Evolutionary conservation across 176 grass and related monocot species (phyloP), one percentile per base, ranked within the genome.

Genomic region (Leersia perrieri): DNA sequence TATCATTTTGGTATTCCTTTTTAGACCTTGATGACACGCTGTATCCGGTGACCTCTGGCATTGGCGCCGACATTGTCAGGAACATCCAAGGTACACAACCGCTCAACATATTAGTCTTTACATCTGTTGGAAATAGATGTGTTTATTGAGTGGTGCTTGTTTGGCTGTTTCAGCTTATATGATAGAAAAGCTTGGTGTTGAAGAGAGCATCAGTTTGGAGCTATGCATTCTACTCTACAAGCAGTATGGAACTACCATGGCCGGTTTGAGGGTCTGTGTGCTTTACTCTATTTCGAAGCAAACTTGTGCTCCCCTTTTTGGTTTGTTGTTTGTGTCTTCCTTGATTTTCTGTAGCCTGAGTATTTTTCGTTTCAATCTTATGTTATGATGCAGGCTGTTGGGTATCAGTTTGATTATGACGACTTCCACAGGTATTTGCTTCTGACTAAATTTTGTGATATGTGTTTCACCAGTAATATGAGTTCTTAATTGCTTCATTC

Each of bases 181-280:
- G 92, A 75, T 98, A 10, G 86, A 95, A 67, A 90, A 91, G 29
- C 88, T 98, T 9, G 88, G 90, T 26, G 77, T 98, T 30, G 86
- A 95, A 10, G 74, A 93, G 61, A 70, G 66, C 78, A 72, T 93
- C 62, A 89, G 93, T 39, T 44, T 55, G 55, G 90, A 92, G 8
- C 60, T 97, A 12, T 97, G 90, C 67, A 67, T 77, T 81, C 74
- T 97, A 9, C 92, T 94, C 40, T 97, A 97, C 92, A 94, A 97
- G 88, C 82, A 97, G 63, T 97, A 97, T 27, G 95, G 92, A 44
- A 97, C 95, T 12, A 94, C 95, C 77, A 94, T 97, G 95, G 92
- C 92, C 10, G 94, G 95, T 12, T 38, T 97, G 66, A 80, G 83
- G 85, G 95, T 97, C 69, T 33, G 84, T 70, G 22, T 10, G n/a